phyloP scores from a whole-genome alignment of 345 rosid species.

The Melastoma malabathricum region DNA sequence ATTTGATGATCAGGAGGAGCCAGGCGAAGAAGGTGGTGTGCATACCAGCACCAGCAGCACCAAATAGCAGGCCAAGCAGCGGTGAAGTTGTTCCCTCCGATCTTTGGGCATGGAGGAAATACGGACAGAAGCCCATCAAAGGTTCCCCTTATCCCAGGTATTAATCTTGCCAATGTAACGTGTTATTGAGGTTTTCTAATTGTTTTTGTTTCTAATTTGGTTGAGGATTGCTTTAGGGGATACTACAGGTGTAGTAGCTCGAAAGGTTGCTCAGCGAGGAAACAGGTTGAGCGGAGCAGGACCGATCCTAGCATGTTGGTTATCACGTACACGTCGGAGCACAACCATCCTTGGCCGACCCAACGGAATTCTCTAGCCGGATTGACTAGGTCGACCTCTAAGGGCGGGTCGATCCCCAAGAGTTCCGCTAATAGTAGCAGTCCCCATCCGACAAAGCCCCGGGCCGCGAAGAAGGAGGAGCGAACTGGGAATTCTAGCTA shows the following conservation, averaged over 20 bases:
- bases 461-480: background rate
- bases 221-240: background rate
- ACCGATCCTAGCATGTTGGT: slow-evolving; percentile 94
- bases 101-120: slow-evolving; percentile 99
- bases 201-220: background rate
- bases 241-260: slow-evolving; percentile 64
- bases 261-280: slow-evolving; percentile 92
- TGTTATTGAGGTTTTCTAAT: background rate
- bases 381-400: slow-evolving; percentile 13
- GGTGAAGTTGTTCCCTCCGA: slow-evolving; percentile 90
- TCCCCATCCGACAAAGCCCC: too few relatives aligned
- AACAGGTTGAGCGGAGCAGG: slow-evolving; percentile 94
- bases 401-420: too few relatives aligned
- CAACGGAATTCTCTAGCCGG: slow-evolving; percentile 78
- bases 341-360: slow-evolving; percentile 88
- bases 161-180: background rate
- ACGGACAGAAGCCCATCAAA: slow-evolving; percentile 28
- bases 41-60: slow-evolving; percentile 77
- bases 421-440: too few relatives aligned
- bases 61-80: slow-evolving; percentile 35
- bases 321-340: slow-evolving; percentile 92
- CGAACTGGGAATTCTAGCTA: background rate
- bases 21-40: slow-evolving; percentile 78
- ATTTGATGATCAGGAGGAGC: slow-evolving; percentile 35
- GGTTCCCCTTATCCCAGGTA: slow-evolving; percentile 91